Evolutionary conservation across 148 eudicot genomes (phyloP).

Genomic region (Limonium bicolor): DNA sequence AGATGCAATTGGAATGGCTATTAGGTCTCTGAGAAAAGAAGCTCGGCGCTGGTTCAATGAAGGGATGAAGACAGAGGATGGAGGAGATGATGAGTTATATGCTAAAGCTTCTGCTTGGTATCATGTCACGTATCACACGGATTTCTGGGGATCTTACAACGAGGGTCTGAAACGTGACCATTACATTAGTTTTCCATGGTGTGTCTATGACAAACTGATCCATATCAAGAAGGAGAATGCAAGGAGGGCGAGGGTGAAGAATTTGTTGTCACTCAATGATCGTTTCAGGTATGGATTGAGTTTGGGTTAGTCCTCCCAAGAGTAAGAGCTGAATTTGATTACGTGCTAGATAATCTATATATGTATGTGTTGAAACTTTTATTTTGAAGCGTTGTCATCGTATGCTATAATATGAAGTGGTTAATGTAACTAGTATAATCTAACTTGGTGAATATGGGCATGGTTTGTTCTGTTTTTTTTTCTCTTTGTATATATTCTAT

Average conservation of each 20-base stretch:
- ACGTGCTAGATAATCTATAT: too few relatives aligned
- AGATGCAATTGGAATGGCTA: conserved; percentile 24
- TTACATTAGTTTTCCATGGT: conserved; percentile 53
- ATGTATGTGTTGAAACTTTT: too few relatives aligned
- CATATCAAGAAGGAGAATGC: conserved; percentile 27
- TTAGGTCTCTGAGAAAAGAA: conserved; percentile 29
- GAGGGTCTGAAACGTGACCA: conserved; percentile 26
- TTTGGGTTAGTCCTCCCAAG: too few relatives aligned
- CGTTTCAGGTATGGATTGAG: conserved; percentile 7
- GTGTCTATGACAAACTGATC: conserved; percentile 35
- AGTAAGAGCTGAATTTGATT: too few relatives aligned
- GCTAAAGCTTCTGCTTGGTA: conserved; percentile 70
- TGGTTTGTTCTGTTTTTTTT: too few relatives aligned
- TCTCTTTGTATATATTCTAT: too few relatives aligned
- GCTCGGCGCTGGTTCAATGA: conserved; percentile 24
- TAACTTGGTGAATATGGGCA: too few relatives aligned
- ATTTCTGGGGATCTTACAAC: conserved; percentile 23
- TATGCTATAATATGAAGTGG: too few relatives aligned
- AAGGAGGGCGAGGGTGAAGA: neutral
- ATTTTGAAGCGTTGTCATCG: too few relatives aligned
- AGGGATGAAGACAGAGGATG: neutral
- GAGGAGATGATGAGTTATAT: conserved; percentile 2
- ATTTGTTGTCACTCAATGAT: conserved; percentile 9
- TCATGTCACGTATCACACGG: conserved; percentile 39
- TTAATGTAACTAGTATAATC: too few relatives aligned